Conservation (phyloP, 805 yeast species). For the Monosporozyma solicola region DNA sequence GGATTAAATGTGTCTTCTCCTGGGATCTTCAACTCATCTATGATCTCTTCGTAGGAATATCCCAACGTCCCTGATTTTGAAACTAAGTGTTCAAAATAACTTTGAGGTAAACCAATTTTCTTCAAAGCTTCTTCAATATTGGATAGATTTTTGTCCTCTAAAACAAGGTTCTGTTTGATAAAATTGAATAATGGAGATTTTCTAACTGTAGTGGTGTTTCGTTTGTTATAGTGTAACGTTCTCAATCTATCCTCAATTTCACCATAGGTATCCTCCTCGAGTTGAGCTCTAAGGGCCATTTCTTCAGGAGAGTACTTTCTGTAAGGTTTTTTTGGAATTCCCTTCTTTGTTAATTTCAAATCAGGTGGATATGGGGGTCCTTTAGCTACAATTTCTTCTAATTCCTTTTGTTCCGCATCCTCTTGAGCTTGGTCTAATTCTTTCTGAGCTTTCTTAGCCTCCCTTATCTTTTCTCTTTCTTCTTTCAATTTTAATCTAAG, state of each 20-base stretch:
- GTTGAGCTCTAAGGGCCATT: constrained; percentile 18
- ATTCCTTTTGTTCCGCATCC: constrained; percentile 21
- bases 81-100: neutral
- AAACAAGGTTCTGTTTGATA: constrained; percentile 6
- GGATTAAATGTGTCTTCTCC: constrained; percentile 9
- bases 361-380: constrained; percentile 30
- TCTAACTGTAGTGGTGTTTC: constrained; percentile 8
- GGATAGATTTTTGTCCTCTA: constrained; percentile 6
- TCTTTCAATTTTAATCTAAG: constrained; percentile 10
- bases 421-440: constrained; percentile 15
- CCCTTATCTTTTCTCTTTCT: constrained; percentile 9
- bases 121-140: constrained; percentile 20
- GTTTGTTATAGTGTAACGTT: constrained; percentile 9
- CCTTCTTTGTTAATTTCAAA: constrained; percentile 24
- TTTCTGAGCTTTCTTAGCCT: constrained; percentile 17
- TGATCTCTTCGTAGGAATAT: neutral
- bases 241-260: constrained; percentile 14
- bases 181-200: constrained; percentile 20
- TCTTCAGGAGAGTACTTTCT: constrained; percentile 29
- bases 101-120: constrained; percentile 5
- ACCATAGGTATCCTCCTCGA: neutral
- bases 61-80: neutral
- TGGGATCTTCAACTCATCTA: neutral
- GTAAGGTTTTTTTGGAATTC: constrained; percentile 28
- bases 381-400: constrained; percentile 24